A percentile compares a stretch with the other conserved stretches of the same genome.
phyloP scores from a whole-genome alignment of 1,284 basidiomycete genomes.

The Papiliotrema laurentii region DNA sequence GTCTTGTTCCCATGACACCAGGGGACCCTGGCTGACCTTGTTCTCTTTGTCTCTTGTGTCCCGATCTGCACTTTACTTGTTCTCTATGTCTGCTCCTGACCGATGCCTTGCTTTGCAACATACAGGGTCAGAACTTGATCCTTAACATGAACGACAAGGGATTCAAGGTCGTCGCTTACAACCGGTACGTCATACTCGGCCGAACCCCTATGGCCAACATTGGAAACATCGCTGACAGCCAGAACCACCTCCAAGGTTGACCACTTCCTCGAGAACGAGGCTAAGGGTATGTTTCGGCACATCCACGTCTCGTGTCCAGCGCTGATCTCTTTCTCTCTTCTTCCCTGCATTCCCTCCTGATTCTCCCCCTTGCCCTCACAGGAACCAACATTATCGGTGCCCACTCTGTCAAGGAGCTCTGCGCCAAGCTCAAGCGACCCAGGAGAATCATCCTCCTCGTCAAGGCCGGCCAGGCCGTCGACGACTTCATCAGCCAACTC shows the following conservation, averaged over 20 bases:
- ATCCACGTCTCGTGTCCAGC: background rate
- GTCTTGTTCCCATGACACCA: constrained; percentile 9
- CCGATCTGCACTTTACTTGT: constrained; percentile 1
- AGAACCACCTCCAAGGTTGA: constrained; percentile 91
- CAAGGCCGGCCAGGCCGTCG: constrained; percentile 59
- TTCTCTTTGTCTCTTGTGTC: constrained; percentile 6
- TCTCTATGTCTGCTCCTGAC: background rate
- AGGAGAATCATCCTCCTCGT: constrained; percentile 86
- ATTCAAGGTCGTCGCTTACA: constrained; percentile 93
- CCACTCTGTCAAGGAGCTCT: constrained; percentile 84
- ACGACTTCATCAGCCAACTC: constrained; percentile 57
- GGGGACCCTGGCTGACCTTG: constrained; percentile 5
- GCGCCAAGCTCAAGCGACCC: constrained; percentile 55
- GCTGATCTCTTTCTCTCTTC: constrained; percentile 8
- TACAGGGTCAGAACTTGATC: constrained; percentile 89
- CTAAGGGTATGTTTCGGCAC: constrained; percentile 66
- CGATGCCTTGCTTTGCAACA: constrained; percentile 6
- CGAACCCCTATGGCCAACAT: too few species aligned
- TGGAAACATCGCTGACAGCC: constrained; percentile 4
- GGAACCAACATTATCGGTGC: constrained; percentile 94
- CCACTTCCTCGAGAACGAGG: constrained; percentile 91
- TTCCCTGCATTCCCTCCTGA: too few species aligned
- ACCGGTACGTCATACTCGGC: constrained; percentile 56
- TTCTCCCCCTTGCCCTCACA: too few species aligned
- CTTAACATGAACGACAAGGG: constrained; percentile 99